Percentiles rank a stretch among this genome's conserved stretches.
Evolutionary conservation across 2,329 filamentous ascomycete genomes (phyloP).

Genomic region (Scytalidium sp.): DNA sequence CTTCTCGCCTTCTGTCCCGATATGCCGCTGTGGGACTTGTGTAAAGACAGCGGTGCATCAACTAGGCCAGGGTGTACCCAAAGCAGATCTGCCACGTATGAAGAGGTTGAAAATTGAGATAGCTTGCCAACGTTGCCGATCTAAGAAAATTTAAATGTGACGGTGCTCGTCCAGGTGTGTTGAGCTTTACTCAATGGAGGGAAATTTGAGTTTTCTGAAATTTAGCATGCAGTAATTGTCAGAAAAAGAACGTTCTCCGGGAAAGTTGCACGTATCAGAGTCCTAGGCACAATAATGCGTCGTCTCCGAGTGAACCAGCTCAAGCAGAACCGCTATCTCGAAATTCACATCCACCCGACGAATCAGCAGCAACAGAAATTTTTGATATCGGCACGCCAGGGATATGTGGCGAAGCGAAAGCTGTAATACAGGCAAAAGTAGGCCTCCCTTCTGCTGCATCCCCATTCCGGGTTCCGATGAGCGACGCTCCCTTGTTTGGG

Average conservation of each 20-base stretch:
- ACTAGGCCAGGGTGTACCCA: too few relatives aligned
- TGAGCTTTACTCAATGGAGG: too few relatives aligned
- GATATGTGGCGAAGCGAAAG: conserved; percentile 1
- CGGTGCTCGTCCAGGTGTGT: conserved; percentile 36
- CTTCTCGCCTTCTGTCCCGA: too few relatives aligned
- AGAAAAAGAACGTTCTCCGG: conserved; percentile 25
- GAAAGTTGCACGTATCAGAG: conserved; percentile 18
- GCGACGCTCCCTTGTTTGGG: conserved; percentile 1
- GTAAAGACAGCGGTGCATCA: too few relatives aligned
- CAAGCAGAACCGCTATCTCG: too few relatives aligned
- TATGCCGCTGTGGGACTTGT: too few relatives aligned
- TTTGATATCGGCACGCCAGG: neutral
- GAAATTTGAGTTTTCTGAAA: too few relatives aligned
- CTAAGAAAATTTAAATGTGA: conserved; percentile 41
- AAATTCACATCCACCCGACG: too few relatives aligned
- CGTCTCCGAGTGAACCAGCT: too few relatives aligned
- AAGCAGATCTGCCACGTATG: too few relatives aligned
- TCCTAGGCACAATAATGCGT: too few relatives aligned
- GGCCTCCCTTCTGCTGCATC: neutral
- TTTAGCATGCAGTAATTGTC: conserved; percentile 25
- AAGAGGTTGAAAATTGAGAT: conserved; percentile 42
- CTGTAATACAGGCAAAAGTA: neutral
- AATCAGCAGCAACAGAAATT: too few relatives aligned
- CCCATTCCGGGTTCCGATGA: neutral
- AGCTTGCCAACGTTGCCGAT: conserved; percentile 40